These are phyloP conservation scores for Talaromyces nanjingensis DNA, from an alignment of 495 filamentous ascomycete species.

Conservation along the genomic window DNA sequence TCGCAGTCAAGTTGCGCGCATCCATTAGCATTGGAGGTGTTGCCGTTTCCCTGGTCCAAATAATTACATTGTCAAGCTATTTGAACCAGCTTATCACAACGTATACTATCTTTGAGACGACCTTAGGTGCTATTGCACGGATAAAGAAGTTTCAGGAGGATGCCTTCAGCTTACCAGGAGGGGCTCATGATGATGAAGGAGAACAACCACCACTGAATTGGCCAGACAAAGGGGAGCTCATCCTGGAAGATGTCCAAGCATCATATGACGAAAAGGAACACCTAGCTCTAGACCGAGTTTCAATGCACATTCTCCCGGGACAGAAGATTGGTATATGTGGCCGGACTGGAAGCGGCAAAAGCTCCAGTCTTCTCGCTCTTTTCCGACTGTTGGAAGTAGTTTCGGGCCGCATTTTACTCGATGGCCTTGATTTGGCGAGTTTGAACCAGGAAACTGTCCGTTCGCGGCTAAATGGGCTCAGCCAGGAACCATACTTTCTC, in stretches of 20 bases:
- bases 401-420: constrained; percentile 38
- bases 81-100: constrained; percentile 15
- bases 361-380: constrained; percentile 18
- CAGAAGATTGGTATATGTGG: constrained; percentile 32
- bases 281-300: constrained; percentile 17
- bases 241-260: background rate
- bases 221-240: constrained; percentile 5
- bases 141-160: constrained; percentile 19
- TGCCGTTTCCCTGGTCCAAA: constrained; percentile 39
- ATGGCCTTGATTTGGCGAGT: constrained; percentile 35
- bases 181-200: constrained; percentile 13
- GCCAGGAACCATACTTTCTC: constrained; percentile 44
- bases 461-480: constrained; percentile 31
- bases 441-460: constrained; percentile 24
- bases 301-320: constrained; percentile 20
- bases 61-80: constrained; percentile 27
- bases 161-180: constrained; percentile 9
- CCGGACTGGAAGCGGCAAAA: constrained; percentile 35
- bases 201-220: constrained; percentile 14
- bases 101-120: constrained; percentile 30
- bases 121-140: constrained; percentile 28
- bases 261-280: background rate
- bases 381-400: constrained; percentile 30
- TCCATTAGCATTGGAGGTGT: constrained; percentile 24
- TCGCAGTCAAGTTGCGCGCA: constrained; percentile 23